Evolutionary conservation across 352 stramenopile species (phyloP).

Genomic region (Globisporangium cederbergense): DNA sequence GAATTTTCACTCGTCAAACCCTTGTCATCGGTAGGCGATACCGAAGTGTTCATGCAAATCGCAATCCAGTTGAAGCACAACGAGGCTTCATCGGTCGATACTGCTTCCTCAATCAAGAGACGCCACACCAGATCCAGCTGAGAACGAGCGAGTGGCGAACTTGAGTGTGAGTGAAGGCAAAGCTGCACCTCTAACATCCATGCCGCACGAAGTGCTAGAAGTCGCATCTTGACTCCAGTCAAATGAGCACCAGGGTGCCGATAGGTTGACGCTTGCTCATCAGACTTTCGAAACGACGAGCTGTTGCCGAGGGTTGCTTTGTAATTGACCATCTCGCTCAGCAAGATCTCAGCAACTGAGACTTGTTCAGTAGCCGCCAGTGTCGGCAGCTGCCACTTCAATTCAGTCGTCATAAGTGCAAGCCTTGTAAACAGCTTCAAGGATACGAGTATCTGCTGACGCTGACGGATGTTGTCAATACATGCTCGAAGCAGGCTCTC

Average conservation of each 20-base stretch:
- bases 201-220: slow-evolving; percentile 55
- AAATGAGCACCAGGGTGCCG: slow-evolving; percentile 23
- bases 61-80: slow-evolving; percentile 79
- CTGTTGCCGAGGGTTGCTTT: slow-evolving; percentile 18
- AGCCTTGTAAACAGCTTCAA: slow-evolving; percentile 40
- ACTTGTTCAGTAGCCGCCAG: not conserved
- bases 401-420: slow-evolving; percentile 24
- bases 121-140: slow-evolving; percentile 46
- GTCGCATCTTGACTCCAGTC: slow-evolving; percentile 33
- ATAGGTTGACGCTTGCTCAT: slow-evolving; percentile 12
- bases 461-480: slow-evolving; percentile 24
- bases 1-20: not conserved
- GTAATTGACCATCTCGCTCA: slow-evolving; percentile 26
- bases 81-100: slow-evolving; percentile 40
- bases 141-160: slow-evolving; percentile 16
- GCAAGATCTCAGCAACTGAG: slow-evolving; percentile 16
- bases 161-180: slow-evolving; percentile 1
- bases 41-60: slow-evolving; percentile 45
- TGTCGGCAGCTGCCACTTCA: slow-evolving; percentile 1
- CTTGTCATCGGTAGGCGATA: slow-evolving; percentile 1
- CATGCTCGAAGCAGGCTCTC: slow-evolving; percentile 24
- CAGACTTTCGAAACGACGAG: not conserved
- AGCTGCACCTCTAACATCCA: slow-evolving; percentile 40
- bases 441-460: slow-evolving; percentile 20
- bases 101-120: slow-evolving; percentile 32